A percentile compares a stretch with the other conserved stretches of the same genome.
These are phyloP conservation scores for Phaffia australis DNA, from an alignment of 768 basidiomycete genomes.

Conservation along the genomic window DNA sequence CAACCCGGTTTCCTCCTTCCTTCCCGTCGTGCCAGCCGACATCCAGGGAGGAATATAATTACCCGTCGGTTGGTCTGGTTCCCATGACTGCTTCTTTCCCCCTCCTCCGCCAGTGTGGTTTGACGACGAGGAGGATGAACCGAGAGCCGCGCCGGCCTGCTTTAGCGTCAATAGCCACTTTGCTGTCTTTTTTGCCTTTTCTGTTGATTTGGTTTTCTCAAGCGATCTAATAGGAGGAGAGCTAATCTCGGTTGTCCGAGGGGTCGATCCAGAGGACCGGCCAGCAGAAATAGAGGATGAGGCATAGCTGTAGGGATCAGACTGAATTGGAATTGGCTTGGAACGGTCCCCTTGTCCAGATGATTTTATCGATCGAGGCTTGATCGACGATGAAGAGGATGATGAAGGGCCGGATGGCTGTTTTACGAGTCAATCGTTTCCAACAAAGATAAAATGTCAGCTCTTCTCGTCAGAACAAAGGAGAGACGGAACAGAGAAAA, in stretches of 20 bases:
- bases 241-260: neutral
- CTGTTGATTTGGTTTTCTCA: neutral
- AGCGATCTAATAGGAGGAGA: neutral
- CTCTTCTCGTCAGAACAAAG: too few relatives aligned
- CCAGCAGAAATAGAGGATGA: neutral
- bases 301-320: neutral
- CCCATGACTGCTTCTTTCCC: slow-evolving; percentile 5
- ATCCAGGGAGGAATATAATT: slow-evolving; percentile 23
- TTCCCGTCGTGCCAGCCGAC: neutral
- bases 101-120: slow-evolving; percentile 12
- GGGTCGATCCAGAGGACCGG: neutral
- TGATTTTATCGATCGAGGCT: too few relatives aligned
- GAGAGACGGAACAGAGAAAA: too few relatives aligned
- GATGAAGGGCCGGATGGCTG: too few relatives aligned
- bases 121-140: neutral
- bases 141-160: slow-evolving; percentile 7
- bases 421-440: too few relatives aligned
- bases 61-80: neutral
- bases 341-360: neutral
- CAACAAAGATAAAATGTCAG: too few relatives aligned
- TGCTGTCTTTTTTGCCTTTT: slow-evolving; percentile 12
- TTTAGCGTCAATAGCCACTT: slow-evolving; percentile 24
- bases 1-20: slow-evolving; percentile 13
- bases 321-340: neutral
- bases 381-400: too few relatives aligned